A percentile compares a stretch with the other conserved stretches of the same genome.
Conservation (phyloP, 352 stramenopile genomes). For the Plasmopara muralis region DNA sequence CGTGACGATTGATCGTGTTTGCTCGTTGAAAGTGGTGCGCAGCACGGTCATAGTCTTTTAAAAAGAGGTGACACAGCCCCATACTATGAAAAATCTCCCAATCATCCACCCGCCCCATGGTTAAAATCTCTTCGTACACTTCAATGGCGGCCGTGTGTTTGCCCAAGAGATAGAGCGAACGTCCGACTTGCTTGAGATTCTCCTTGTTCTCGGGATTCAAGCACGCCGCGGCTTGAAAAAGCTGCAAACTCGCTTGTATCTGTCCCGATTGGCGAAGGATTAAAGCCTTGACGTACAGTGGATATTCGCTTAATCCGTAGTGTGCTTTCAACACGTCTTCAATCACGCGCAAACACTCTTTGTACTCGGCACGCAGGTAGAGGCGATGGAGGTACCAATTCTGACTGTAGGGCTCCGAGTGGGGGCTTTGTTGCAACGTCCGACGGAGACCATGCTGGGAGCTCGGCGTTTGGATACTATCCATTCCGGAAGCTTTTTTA, state of each 20-base stretch:
- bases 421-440: constrained; percentile 9
- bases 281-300: constrained; percentile 89
- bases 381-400: constrained; percentile 86
- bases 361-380: constrained; percentile 82
- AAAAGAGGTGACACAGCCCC: constrained; percentile 87
- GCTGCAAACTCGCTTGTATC: constrained; percentile 87
- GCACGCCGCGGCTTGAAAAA: constrained; percentile 89
- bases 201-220: constrained; percentile 89
- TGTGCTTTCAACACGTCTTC: constrained; percentile 81
- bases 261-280: constrained; percentile 84
- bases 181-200: constrained; percentile 88
- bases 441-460: constrained; percentile 25
- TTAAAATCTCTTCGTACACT: constrained; percentile 87
- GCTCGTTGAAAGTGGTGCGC: constrained; percentile 86
- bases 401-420: constrained; percentile 38
- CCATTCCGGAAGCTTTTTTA: neutral
- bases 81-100: constrained; percentile 93
- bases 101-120: constrained; percentile 75
- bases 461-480: constrained; percentile 47
- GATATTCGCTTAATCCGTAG: constrained; percentile 87
- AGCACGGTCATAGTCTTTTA: constrained; percentile 88
- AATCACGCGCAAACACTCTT: constrained; percentile 86
- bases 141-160: constrained; percentile 89
- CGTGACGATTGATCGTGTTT: constrained; percentile 89
- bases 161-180: constrained; percentile 76